Evolutionary conservation across 164 flowering plant genomes (phyloP).

Genomic region (Protea cynaroides): DNA sequence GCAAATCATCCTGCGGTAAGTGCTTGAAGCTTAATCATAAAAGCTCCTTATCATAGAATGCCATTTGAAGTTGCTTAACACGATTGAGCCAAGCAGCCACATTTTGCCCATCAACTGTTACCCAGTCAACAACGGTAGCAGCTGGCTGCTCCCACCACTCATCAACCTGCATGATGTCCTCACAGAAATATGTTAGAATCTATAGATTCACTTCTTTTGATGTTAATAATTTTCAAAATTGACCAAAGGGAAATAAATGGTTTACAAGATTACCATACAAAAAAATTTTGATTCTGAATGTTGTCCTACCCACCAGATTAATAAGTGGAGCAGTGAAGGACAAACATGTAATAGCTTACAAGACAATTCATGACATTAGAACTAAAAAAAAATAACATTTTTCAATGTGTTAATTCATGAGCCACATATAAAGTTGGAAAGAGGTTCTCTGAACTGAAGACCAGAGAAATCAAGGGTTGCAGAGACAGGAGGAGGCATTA

Average conservation of each 20-base stretch:
- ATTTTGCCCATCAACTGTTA: conserved; percentile 79
- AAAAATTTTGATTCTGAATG: no score
- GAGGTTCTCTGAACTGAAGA: no score
- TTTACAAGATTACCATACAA: background rate
- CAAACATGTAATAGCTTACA: no score
- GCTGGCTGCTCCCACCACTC: conserved; percentile 99
- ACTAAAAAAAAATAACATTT: no score
- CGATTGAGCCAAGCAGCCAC: conserved; percentile 93
- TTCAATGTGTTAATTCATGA: no score
- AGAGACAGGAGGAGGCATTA: no score
- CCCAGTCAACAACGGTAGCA: conserved; percentile 90
- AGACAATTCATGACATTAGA: no score
- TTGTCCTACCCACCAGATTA: no score
- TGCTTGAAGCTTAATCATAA: conserved; percentile 17
- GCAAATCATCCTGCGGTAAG: background rate
- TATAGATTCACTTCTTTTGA: background rate
- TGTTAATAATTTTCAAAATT: background rate
- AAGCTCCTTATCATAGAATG: conserved; percentile 71
- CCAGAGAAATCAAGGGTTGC: no score
- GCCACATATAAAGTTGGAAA: no score
- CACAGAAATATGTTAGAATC: background rate
- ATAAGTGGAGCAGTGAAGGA: no score
- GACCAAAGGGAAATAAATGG: background rate
- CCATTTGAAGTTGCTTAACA: conserved; percentile 83
- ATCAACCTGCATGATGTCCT: conserved; percentile 55